A percentile compares a stretch with the other conserved stretches of the same genome.
phyloP scores from a whole-genome alignment of 2,329 filamentous ascomycete genomes.

The Alternaria ethzedia region DNA sequence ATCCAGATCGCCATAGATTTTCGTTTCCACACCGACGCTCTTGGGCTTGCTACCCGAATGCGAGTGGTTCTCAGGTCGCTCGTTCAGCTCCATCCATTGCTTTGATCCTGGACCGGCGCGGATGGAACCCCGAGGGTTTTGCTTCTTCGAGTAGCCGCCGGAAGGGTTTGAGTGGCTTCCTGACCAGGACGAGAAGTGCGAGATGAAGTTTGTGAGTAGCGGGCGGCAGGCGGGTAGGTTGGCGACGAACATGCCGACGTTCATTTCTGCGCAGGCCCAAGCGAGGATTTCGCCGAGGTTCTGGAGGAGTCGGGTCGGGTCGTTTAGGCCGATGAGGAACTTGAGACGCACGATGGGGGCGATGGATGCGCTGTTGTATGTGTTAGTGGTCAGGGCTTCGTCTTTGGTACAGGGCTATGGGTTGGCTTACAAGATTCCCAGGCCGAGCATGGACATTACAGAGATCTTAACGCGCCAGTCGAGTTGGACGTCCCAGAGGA shows the following conservation, averaged over 20 bases:
- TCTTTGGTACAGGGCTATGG: not conserved
- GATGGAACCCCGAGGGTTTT: not conserved
- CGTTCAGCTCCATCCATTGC: slow-evolving; percentile 7
- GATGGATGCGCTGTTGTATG: slow-evolving; percentile 4
- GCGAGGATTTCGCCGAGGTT: slow-evolving; percentile 10
- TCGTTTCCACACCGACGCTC: not conserved
- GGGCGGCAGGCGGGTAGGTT: slow-evolving; percentile 12
- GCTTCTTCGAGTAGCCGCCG: not conserved
- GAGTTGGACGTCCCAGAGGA: slow-evolving; percentile 9
- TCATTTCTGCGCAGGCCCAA: slow-evolving; percentile 12
- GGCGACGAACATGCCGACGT: slow-evolving; percentile 13
- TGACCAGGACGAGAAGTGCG: slow-evolving; percentile 6
- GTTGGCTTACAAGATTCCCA: slow-evolving; percentile 6
- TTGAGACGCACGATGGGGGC: slow-evolving; percentile 11
- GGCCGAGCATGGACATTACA: slow-evolving; percentile 7
- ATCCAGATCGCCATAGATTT: slow-evolving; percentile 8
- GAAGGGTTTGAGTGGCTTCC: not conserved
- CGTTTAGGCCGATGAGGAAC: slow-evolving; percentile 9
- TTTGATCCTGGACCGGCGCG: not conserved
- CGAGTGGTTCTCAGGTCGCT: not conserved
- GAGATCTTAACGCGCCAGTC: slow-evolving; percentile 12
- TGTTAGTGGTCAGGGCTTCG: no score
- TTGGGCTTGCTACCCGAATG: not conserved
- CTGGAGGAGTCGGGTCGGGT: not conserved
- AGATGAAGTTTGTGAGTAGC: slow-evolving; percentile 4